Evolutionary conservation across 345 rosid genomes (phyloP).

Genomic region (Hirschfeldia incana): DNA sequence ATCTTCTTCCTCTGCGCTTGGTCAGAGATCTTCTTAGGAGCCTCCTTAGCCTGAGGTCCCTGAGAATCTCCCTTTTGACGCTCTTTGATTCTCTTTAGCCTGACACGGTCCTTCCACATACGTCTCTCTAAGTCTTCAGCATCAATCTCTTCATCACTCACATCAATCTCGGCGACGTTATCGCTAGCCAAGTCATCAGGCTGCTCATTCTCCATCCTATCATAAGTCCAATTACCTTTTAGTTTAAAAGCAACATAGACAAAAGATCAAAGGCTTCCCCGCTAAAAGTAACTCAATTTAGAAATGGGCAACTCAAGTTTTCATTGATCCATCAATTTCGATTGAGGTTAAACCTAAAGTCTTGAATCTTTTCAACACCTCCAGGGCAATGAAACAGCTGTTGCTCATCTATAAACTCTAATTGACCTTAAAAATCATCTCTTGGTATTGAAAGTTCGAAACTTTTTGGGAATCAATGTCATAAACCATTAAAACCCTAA

Average conservation of each 20-base stretch:
- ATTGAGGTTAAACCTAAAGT: slow-evolving; percentile 11
- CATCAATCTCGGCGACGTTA: slow-evolving; percentile 87
- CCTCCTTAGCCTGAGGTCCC: slow-evolving; percentile 68
- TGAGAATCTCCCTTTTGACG: slow-evolving; percentile 62
- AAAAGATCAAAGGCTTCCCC: background rate
- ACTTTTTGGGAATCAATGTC: background rate
- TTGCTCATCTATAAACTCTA: background rate
- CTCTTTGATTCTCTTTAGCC: slow-evolving; percentile 84
- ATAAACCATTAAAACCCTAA: slow-evolving; percentile 8
- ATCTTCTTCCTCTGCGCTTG: slow-evolving; percentile 99
- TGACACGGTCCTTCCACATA: slow-evolving; percentile 95
- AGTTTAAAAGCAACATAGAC: background rate
- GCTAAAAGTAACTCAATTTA: background rate
- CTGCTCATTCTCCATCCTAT: slow-evolving; percentile 41
- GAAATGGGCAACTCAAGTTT: background rate
- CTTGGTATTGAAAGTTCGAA: background rate
- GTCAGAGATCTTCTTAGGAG: slow-evolving; percentile 63
- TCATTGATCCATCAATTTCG: background rate
- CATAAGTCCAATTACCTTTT: slow-evolving; percentile 13
- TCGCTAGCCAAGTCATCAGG: slow-evolving; percentile 72
- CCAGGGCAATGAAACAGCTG: background rate
- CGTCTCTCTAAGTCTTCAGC: slow-evolving; percentile 82
- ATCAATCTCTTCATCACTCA: slow-evolving; percentile 98
- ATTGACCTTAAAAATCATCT: background rate
- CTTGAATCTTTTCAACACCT: background rate